Evolutionary conservation across 2,329 filamentous ascomycete species (phyloP).

Genomic region (Berkeleyomyces basicola): DNA sequence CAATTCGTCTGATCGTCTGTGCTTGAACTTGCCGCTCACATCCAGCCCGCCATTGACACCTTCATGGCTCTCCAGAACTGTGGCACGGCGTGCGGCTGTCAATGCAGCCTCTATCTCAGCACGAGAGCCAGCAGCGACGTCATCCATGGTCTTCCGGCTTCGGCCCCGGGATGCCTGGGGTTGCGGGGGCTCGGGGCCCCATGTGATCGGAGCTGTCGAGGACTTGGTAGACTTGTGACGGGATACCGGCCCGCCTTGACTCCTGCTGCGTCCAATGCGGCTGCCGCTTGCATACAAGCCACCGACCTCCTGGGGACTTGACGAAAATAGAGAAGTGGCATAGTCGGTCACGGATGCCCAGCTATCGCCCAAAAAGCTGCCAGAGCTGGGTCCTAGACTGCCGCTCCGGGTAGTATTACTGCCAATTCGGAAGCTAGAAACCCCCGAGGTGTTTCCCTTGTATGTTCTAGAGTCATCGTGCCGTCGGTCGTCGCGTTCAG

Average conservation of each 20-base stretch:
- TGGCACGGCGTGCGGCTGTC: slow-evolving; percentile 39
- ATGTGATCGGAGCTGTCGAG: slow-evolving; percentile 19
- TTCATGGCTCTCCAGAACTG: slow-evolving; percentile 43
- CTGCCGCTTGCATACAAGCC: background rate
- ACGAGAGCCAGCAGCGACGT: slow-evolving; percentile 38
- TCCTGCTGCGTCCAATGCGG: slow-evolving; percentile 5
- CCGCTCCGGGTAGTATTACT: background rate
- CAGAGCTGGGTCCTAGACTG: slow-evolving; percentile 5
- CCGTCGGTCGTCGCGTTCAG: slow-evolving; percentile 3
- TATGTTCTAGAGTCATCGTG: background rate
- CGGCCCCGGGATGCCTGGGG: slow-evolving; percentile 16
- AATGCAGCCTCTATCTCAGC: slow-evolving; percentile 37
- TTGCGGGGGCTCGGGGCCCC: slow-evolving; percentile 34
- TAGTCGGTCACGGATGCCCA: slow-evolving; percentile 13
- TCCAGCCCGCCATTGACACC: slow-evolving; percentile 43
- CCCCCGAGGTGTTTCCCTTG: background rate
- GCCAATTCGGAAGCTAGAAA: background rate
- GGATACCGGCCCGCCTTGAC: background rate
- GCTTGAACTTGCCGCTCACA: slow-evolving; percentile 38
- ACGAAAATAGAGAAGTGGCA: slow-evolving; percentile 9
- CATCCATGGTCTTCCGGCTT: slow-evolving; percentile 20
- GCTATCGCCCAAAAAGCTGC: slow-evolving; percentile 11
- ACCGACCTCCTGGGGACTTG: slow-evolving; percentile 1
- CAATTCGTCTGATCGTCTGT: slow-evolving; percentile 52
- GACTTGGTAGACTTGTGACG: background rate